Base-by-base conservation (phyloP, 768 basidiomycete species). In the Pilatotrama ljubarskyi region DNA sequence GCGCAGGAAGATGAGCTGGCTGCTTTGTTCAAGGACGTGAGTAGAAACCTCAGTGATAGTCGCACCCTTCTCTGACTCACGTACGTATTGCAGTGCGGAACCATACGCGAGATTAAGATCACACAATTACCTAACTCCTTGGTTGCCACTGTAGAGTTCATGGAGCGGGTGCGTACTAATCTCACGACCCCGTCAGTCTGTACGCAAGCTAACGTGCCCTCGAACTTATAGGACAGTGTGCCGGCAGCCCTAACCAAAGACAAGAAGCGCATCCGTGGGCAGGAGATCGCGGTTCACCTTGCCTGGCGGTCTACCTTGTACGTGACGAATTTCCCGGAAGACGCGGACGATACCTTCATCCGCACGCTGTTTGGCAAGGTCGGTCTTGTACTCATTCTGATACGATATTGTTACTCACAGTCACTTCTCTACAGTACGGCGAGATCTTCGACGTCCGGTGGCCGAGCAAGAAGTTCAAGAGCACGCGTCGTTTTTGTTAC, bases 381-480 rank as follows among this genome's bases (percentile, higher is more conserved):
- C 59, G 47, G 81, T 66, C 36, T 40, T 6, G 13, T 26, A 1
- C 32, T 41, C 24, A 8, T 10, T 46, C 41, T 11, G 18, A 47
- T 43, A 2, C 11, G 8, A 10, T 43, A 41, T 35, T 32, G 20
- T 18, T 35, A 11, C 24, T 38, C 35, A 68, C 44, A 29, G 6
- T 15, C 24, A 17, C 8, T 8, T 11, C 8, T 20, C 29, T 41
- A 1, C 56, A 97, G 94, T 95, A 90, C 73, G 97, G 97, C 10
- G 83, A 81, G 5, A 82, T 99, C 54, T 91, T 98, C 61, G 95
- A 98, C 64, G 90, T 94, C 17, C 90, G 97, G 32, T 98, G 96
- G 96, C 97, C 97, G 5, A 95, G 93, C 75, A 95, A 95, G 70
- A 97, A 97, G 70, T 95, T 93, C 80, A 96, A 95, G 74, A 85